Conservation (phyloP, 225 moss, liverwort and hornwort species). For the Climacium dendroides region DNA sequence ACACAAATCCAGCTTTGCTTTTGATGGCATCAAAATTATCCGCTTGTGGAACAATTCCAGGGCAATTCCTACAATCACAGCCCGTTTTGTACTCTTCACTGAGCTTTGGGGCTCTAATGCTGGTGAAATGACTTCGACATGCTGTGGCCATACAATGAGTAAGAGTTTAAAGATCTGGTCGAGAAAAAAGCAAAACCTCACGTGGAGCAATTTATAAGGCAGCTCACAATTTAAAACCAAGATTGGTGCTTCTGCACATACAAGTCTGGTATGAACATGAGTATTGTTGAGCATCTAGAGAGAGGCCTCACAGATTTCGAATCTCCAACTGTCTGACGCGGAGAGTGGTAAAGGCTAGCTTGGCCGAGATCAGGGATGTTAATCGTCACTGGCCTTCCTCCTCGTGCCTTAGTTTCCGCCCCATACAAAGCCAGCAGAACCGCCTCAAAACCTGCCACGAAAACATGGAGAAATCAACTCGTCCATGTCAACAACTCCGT, state of each 20-base stretch:
- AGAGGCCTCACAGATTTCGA: conserved; percentile 21
- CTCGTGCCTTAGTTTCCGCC: conserved; percentile 67
- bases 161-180: not conserved
- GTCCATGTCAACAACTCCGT: not conserved
- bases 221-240: not conserved
- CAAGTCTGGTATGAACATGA: not conserved
- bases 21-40: conserved; percentile 63
- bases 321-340: conserved; percentile 22
- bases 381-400: conserved; percentile 66
- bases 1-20: conserved; percentile 87
- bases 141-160: conserved; percentile 7
- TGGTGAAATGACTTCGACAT: conserved; percentile 36
- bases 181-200: not conserved
- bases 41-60: conserved; percentile 71
- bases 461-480: not conserved
- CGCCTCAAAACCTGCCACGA: conserved; percentile 74
- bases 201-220: not conserved
- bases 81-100: conserved; percentile 83
- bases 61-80: conserved; percentile 77
- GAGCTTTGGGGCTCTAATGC: conserved; percentile 87
- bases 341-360: conserved; percentile 73
- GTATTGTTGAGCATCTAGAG: not conserved
- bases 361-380: conserved; percentile 64
- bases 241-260: not conserved
- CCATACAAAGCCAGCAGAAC: conserved; percentile 72